Evolutionary conservation across 2,329 filamentous ascomycete species (phyloP).

Genomic region (Aspergillus tamarii): DNA sequence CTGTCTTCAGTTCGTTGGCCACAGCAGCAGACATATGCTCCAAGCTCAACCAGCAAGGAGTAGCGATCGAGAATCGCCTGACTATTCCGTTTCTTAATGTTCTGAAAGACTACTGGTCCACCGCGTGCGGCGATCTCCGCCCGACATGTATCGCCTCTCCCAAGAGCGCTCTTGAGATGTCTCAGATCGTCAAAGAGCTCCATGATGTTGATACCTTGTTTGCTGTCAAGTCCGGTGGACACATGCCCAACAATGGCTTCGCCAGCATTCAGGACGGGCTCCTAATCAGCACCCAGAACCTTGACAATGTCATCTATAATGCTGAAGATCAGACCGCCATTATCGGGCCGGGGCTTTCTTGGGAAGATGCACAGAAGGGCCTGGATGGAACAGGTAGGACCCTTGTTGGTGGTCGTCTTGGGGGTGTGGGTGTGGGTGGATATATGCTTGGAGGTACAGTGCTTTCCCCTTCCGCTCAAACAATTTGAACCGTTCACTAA

Average conservation of each 20-base stretch:
- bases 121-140: conserved; percentile 44
- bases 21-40: conserved; percentile 43
- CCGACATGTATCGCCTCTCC: conserved; percentile 55
- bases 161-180: conserved; percentile 54
- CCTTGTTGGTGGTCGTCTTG: conserved; percentile 51
- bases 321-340: conserved; percentile 42
- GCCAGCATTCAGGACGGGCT: conserved; percentile 50
- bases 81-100: conserved; percentile 42
- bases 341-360: conserved; percentile 40
- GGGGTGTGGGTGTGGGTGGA: conserved; percentile 53
- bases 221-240: conserved; percentile 57
- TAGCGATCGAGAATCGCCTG: conserved; percentile 37
- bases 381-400: conserved; percentile 36
- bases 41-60: conserved; percentile 37
- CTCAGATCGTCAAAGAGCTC: conserved; percentile 56
- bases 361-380: conserved; percentile 38
- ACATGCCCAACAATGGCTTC: conserved; percentile 52
- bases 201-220: conserved; percentile 54
- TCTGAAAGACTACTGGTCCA: conserved; percentile 53
- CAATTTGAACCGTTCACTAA: not conserved
- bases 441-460: conserved; percentile 48
- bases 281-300: conserved; percentile 50
- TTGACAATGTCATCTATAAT: conserved; percentile 42
- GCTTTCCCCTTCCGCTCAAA: conserved; percentile 1
- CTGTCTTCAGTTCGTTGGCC: conserved; percentile 23